A percentile compares a stretch with the other conserved stretches of the same genome.
phyloP scores from a whole-genome alignment of 1,284 basidiomycete genomes.

The Neonothopanus nambi region DNA sequence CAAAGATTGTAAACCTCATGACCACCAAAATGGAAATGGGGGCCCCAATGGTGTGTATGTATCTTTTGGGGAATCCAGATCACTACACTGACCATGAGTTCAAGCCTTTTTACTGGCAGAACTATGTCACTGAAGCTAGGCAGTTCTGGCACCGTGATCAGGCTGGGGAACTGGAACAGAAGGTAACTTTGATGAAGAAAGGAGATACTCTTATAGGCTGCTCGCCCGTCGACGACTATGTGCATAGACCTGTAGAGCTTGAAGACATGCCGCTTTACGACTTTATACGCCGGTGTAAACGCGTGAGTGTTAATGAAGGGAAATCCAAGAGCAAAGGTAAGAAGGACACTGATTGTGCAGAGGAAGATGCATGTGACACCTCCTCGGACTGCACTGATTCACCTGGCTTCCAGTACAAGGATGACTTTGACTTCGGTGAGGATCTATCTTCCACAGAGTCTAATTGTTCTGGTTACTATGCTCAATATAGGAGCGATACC shows the following conservation, averaged over 20 bases:
- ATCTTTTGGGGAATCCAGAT: constrained; percentile 30
- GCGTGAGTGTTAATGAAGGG: not conserved
- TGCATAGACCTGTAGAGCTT: constrained; percentile 15
- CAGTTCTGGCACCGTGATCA: constrained; percentile 10
- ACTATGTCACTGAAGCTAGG: constrained; percentile 23
- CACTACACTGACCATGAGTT: constrained; percentile 31
- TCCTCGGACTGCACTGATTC: too few species aligned
- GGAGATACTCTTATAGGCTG: not conserved
- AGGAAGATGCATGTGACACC: too few species aligned
- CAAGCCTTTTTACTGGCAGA: constrained; percentile 28
- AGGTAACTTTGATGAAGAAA: constrained; percentile 10
- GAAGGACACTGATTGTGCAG: too few species aligned
- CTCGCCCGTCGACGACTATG: constrained; percentile 22
- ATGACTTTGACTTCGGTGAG: too few species aligned
- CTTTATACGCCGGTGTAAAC: constrained; percentile 7
- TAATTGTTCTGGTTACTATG: too few species aligned
- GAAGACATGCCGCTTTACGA: constrained; percentile 10
- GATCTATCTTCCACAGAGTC: too few species aligned
- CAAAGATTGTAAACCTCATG: constrained; percentile 31
- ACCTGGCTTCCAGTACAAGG: too few species aligned
- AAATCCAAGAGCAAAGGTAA: not conserved
- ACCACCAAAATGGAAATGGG: constrained; percentile 31
- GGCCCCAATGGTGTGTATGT: constrained; percentile 28
- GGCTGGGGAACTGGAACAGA: not conserved
- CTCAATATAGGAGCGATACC: too few species aligned